A percentile compares a stretch with the other conserved stretches of the same genome.
Evolutionary conservation across 2,329 filamentous ascomycete genomes (phyloP).

Genomic region (Blastomyces emzantsi): DNA sequence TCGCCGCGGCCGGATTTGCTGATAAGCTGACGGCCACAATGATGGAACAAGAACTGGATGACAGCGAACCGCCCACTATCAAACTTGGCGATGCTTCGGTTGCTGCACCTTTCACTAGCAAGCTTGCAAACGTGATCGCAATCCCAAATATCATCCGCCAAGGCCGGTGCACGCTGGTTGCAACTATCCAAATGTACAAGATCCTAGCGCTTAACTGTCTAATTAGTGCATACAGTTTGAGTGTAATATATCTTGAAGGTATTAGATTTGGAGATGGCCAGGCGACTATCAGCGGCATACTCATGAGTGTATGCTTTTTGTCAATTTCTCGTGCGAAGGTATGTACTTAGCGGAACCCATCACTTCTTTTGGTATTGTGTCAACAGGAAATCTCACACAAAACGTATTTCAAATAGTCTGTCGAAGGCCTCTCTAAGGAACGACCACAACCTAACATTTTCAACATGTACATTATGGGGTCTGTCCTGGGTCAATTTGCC

Average conservation of each 20-base stretch:
- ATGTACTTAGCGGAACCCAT: slow-evolving; percentile 22
- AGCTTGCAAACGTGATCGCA: slow-evolving; percentile 91
- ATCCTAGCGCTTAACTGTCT: slow-evolving; percentile 96
- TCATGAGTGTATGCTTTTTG: slow-evolving; percentile 99
- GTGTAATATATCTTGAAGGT: slow-evolving; percentile 90
- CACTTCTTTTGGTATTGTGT: background rate
- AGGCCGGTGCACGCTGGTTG: slow-evolving; percentile 92
- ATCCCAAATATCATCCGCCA: slow-evolving; percentile 98
- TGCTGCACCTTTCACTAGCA: slow-evolving; percentile 94
- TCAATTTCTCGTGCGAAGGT: slow-evolving; percentile 93
- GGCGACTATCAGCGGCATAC: slow-evolving; percentile 97
- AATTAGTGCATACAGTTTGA: slow-evolving; percentile 94
- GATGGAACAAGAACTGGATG: slow-evolving; percentile 83
- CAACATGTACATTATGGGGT: slow-evolving; percentile 97
- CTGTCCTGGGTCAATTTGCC: slow-evolving; percentile 92
- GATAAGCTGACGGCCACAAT: slow-evolving; percentile 79
- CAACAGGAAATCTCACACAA: background rate
- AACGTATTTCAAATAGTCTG: slow-evolving; percentile 46
- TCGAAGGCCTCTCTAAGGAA: slow-evolving; percentile 92
- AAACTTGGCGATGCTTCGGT: slow-evolving; percentile 97
- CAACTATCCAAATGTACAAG: slow-evolving; percentile 99
- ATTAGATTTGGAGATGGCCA: slow-evolving; percentile 99
- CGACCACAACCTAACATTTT: slow-evolving; percentile 98
- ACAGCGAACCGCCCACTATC: slow-evolving; percentile 85
- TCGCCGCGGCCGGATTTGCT: slow-evolving; percentile 67